These are phyloP conservation scores for Wallacemonas sp. DNA, from an alignment of 208 protist genomes.

Conservation along the genomic window DNA sequence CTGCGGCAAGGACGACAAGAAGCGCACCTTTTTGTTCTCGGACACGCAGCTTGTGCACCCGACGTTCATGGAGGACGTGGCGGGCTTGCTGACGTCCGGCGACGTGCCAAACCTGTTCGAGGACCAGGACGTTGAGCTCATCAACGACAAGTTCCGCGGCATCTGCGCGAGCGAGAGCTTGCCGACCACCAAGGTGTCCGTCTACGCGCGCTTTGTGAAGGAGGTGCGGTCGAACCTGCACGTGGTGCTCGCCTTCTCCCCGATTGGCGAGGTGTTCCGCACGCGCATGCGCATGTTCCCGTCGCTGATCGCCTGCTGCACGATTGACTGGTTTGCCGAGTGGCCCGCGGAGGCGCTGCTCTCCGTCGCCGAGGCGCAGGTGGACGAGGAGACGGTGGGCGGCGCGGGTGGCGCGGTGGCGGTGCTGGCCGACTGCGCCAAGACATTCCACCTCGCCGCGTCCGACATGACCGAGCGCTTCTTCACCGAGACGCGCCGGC, in stretches of 20 bases:
- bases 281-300: constrained; percentile 97
- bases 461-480: constrained; percentile 88
- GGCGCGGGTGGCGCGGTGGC: constrained; percentile 9
- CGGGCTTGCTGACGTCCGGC: constrained; percentile 95
- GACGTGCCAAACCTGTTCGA: constrained; percentile 98
- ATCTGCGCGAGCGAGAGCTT: constrained; percentile 91
- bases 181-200: constrained; percentile 94
- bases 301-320: constrained; percentile 97
- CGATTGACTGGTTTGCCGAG: constrained; percentile 98
- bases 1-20: constrained; percentile 96
- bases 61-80: constrained; percentile 98
- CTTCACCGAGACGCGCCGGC: constrained; percentile 88
- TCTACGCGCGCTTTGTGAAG: constrained; percentile 95
- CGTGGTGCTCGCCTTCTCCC: constrained; percentile 96
- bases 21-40: constrained; percentile 96
- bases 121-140: constrained; percentile 95
- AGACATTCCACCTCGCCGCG: constrained; percentile 93
- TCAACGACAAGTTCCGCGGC: constrained; percentile 94
- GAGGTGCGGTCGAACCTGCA: constrained; percentile 95
- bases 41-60: constrained; percentile 97
- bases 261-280: constrained; percentile 95
- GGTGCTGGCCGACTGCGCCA: constrained; percentile 86
- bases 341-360: constrained; percentile 96
- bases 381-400: constrained; percentile 29
- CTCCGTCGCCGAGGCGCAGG: constrained; percentile 90